Base-by-base conservation (phyloP, 441 rosid genomes). In the Brassica balearica region DNA sequence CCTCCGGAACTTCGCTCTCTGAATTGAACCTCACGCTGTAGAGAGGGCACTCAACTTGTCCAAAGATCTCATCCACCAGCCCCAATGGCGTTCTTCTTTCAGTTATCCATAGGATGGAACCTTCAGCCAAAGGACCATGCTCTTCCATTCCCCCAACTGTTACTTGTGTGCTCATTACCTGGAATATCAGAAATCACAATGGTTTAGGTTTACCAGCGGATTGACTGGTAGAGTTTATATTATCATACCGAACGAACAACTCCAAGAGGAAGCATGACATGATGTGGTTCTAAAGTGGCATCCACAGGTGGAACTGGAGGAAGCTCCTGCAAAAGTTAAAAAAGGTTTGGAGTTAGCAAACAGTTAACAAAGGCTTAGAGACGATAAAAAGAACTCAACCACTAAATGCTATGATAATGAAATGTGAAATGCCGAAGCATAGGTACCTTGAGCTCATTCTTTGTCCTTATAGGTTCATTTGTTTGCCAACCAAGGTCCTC, bases 21-120 rank as follows among this genome's bases (percentile, higher is more conserved):
- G 95, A 90, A 81, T 96, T 96, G 88, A 87, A 96, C 82, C 99
- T 83, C 75, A 96, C 96, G 43, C 89, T 81, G 78, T 94, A 96
- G 82, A 82, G 92, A 3, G 98, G 98, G 73, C 85, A 88, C 66
- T 88, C 88, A 1, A 96, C 98, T 0, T 98, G 99, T 73, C 98
- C 98, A 86, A 96, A 94, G 55, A 94, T 84, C 84, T 96, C 99
- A 84, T 96, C 98, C 19, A 96, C 84, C 48, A 88, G 19, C 43
- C 99, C 99, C 67, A 96, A 41, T 7, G 97, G 96, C 6, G 80
- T 71, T 83, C 90, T 86, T 48, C 75, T 85, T 73, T 86, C 90
- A 2, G 96, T 86, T 82, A 96, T 83, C 99, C 99, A 94, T 1
- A 94, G 87, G 58, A 94, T 81, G 23, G 98, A 92, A 79, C 96